Evolutionary conservation across 2,329 filamentous ascomycete species (phyloP), one percentile per base, ranked within the genome.

Genomic region (Alternaria sp.): DNA sequence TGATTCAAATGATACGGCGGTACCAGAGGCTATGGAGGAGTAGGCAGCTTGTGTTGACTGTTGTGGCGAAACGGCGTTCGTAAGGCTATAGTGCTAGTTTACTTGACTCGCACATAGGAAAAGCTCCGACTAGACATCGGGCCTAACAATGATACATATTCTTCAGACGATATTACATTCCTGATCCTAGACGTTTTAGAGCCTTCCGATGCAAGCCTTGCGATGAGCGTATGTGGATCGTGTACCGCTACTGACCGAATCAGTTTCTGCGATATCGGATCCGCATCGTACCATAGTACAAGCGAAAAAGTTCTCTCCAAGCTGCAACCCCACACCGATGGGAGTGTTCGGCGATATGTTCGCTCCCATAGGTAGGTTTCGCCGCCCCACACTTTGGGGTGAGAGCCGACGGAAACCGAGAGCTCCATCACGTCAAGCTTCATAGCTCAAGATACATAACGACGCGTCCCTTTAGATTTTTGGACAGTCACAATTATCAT

Each of bases 1-100:
- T 76, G 89, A 84, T 79, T 43, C 68, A 23, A 67, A 60, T 37
- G 66, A 77, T 74, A 64, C 54, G 55, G 80, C 79, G 43, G 75
- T 68, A 49, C 79, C 63, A 44, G 78, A 79, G 60, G 72, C 74
- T 33, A 81, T 80, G 78, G 79, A 81, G 59, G 63, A 70, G 58
- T 74, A 67, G 57, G 51, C 62, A 50, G 41, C 61, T 61, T 44
- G 56, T 45, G 58, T 63, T 51, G 12, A 41, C 54, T 43, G 44
- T 43, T 26, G 47, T 46, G 55, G 65, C 62, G 55, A 65, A 55
- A 54, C 25, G 65, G 65, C 65, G 65, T 67, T 67, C n/a, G 54
- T 43, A 18, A 12, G 47, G 43, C 41, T 55, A 11, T 43, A 47
- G 50, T 51, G 33, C 44, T 51, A 23, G 56, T 53, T 15, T 57